Evolutionary conservation across 257 asterid species (phyloP).

Genomic region (Solanum paucissectum): DNA sequence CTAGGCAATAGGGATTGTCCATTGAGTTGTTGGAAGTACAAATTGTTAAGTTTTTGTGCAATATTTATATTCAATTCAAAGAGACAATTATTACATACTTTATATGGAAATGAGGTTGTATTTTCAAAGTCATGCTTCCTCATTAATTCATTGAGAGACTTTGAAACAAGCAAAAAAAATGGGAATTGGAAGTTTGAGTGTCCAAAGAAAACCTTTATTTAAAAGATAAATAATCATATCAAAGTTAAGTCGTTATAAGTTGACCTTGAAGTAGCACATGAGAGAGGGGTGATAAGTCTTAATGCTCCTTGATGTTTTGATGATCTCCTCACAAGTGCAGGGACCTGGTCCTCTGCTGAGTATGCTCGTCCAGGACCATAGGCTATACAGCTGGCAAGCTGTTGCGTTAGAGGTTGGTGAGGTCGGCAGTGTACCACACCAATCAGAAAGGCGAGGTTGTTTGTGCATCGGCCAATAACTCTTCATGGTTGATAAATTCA

Average conservation of each 20-base stretch:
- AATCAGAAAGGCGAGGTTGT: too few relatives aligned
- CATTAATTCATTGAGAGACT: not conserved
- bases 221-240: not conserved
- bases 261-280: not conserved
- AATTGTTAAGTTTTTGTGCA: too few relatives aligned
- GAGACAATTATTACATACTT: not conserved
- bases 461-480: too few relatives aligned
- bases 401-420: too few relatives aligned
- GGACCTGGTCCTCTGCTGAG: too few relatives aligned
- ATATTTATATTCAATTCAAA: not conserved
- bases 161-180: not conserved
- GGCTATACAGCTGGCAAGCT: too few relatives aligned
- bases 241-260: not conserved
- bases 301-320: too few relatives aligned
- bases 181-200: not conserved
- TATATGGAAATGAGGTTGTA: not conserved
- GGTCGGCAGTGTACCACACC: too few relatives aligned
- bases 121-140: not conserved
- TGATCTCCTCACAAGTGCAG: too few relatives aligned
- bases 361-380: too few relatives aligned
- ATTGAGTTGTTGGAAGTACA: not conserved
- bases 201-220: not conserved
- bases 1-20: conserved; percentile 7
- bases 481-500: too few relatives aligned
- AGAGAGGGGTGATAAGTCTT: not conserved